Evolutionary conservation across 2,329 filamentous ascomycete genomes (phyloP).

Genomic region (Ascochyta pisi): DNA sequence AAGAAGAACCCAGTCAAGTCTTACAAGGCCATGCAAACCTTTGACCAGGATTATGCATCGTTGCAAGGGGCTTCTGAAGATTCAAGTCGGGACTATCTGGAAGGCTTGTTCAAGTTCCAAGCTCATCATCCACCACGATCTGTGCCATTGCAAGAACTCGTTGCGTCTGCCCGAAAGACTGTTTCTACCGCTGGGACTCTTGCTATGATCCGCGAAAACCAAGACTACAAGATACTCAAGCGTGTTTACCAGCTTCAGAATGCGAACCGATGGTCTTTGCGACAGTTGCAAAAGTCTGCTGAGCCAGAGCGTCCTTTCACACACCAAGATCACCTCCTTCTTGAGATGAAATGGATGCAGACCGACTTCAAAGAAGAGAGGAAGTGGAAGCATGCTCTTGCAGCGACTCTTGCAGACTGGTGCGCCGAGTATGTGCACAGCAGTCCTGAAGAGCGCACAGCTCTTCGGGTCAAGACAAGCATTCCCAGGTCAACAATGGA

Average conservation of each 20-base stretch:
- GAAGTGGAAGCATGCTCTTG: constrained; percentile 88
- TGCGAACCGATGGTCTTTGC: constrained; percentile 88
- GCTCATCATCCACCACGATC: constrained; percentile 64
- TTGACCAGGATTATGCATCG: constrained; percentile 51
- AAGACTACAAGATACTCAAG: constrained; percentile 84
- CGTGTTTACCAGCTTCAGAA: constrained; percentile 91
- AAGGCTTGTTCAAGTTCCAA: constrained; percentile 65
- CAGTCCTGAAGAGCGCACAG: constrained; percentile 66
- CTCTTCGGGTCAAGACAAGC: constrained; percentile 71
- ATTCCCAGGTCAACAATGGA: constrained; percentile 26
- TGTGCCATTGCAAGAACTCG: constrained; percentile 69
- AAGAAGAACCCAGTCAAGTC: constrained; percentile 58
- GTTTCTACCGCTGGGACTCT: constrained; percentile 85
- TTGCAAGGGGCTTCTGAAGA: constrained; percentile 57
- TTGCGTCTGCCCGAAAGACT: constrained; percentile 87
- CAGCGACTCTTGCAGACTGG: constrained; percentile 78
- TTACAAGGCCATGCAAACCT: constrained; percentile 41
- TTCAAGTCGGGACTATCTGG: constrained; percentile 64
- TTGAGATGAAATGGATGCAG: constrained; percentile 97
- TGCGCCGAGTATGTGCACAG: constrained; percentile 83
- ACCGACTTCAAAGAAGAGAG: constrained; percentile 94
- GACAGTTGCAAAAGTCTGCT: constrained; percentile 82
- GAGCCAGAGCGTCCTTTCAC: constrained; percentile 79
- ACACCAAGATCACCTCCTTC: constrained; percentile 85
- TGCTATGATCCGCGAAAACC: constrained; percentile 81